phyloP scores from a whole-genome alignment of 306 rosid genomes.

The Sindora glabra region DNA sequence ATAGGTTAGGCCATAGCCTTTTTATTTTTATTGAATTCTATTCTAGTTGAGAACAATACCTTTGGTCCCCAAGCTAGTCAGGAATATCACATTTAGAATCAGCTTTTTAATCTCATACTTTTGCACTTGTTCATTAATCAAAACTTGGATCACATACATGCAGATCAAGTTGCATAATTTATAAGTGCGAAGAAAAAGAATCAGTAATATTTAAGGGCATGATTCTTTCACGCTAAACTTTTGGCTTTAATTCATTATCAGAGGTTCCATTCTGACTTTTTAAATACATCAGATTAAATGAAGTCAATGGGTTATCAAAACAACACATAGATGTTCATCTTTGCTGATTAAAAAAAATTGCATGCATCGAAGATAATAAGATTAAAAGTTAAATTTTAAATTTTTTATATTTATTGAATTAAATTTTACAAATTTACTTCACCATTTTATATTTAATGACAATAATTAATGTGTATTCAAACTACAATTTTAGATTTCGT shows the following conservation, averaged over 20 bases:
- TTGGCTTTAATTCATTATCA: conserved; percentile 34
- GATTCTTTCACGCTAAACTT: conserved; percentile 30
- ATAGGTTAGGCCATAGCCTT: conserved; percentile 12
- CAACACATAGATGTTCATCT: no score
- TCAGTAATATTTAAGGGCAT: conserved; percentile 22
- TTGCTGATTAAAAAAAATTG: no score
- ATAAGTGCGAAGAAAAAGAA: neutral
- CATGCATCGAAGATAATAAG: no score
- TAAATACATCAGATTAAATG: no score
- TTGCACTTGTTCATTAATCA: conserved; percentile 7
- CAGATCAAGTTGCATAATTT: neutral
- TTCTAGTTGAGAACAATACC: neutral
- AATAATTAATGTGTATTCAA: no score
- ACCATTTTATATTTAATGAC: no score
- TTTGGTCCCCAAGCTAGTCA: neutral
- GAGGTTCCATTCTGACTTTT: conserved; percentile 23
- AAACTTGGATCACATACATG: neutral
- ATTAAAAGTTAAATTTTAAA: no score
- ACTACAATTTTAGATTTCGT: no score
- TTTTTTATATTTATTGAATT: no score
- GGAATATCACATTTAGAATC: conserved; percentile 14
- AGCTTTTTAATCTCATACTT: conserved; percentile 18
- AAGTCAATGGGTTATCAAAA: no score
- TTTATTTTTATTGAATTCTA: conserved; percentile 6
- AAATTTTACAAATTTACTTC: no score